Percentiles rank a stretch among this genome's conserved stretches.
Evolutionary conservation across 257 asterid genomes (phyloP).

Genomic region (Solanum etuberosum): DNA sequence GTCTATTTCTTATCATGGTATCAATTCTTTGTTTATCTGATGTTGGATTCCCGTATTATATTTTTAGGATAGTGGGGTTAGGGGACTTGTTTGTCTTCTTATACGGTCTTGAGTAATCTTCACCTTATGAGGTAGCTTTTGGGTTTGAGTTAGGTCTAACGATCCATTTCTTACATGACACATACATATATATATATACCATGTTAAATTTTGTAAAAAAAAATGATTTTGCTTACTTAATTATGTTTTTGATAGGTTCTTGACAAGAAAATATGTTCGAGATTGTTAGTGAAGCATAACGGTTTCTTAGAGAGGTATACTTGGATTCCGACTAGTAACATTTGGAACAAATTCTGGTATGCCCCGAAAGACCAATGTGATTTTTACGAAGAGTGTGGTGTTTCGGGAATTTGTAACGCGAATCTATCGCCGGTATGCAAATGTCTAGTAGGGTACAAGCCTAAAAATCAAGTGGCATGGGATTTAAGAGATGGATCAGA

Average conservation of each 20-base stretch:
- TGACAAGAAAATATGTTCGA: conserved; percentile 34
- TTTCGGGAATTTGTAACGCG: conserved; percentile 16
- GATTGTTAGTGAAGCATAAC: conserved; percentile 16
- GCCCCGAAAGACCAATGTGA: conserved; percentile 38
- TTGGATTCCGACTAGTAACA: conserved; percentile 37
- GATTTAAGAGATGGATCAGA: conserved; percentile 6
- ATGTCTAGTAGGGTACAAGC: conserved; percentile 28
- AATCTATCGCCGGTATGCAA: conserved; percentile 11
- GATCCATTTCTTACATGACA: neutral
- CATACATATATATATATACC: neutral
- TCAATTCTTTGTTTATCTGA: neutral
- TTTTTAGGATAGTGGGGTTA: neutral
- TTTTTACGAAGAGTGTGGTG: conserved; percentile 24
- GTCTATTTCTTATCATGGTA: neutral
- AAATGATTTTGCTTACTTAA: neutral
- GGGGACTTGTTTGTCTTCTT: neutral
- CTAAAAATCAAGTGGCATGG: conserved; percentile 22
- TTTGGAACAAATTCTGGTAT: conserved; percentile 53
- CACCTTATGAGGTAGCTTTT: neutral
- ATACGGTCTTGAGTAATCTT: fast-evolving
- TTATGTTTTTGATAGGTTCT: neutral
- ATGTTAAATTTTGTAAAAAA: too few relatives aligned
- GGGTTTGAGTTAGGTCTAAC: neutral
- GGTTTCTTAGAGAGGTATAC: conserved; percentile 34
- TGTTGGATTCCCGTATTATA: neutral